phyloP scores from a whole-genome alignment of 2,329 filamentous ascomycete genomes.

The Xylariaceae sp. region DNA sequence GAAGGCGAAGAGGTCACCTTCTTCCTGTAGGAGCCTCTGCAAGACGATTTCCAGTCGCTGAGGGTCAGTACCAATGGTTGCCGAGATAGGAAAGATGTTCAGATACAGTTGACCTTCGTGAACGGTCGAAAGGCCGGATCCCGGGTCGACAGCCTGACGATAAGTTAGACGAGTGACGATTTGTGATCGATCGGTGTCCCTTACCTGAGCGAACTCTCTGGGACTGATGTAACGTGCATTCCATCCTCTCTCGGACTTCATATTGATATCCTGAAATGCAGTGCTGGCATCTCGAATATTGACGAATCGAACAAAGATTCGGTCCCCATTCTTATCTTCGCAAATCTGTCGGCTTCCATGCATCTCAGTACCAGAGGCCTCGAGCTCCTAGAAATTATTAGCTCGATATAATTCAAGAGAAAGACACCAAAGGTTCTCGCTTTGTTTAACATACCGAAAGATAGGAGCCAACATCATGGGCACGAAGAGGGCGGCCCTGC shows the following conservation, averaged over 20 bases:
- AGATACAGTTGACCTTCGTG: slow-evolving; percentile 53
- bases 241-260: slow-evolving; percentile 41
- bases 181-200: background rate
- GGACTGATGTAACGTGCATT: slow-evolving; percentile 39
- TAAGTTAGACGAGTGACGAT: slow-evolving; percentile 5
- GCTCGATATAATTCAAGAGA: too few species aligned
- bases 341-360: slow-evolving; percentile 36
- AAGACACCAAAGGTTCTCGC: background rate
- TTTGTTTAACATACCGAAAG: slow-evolving; percentile 37
- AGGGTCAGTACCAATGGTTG: slow-evolving; percentile 15
- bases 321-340: slow-evolving; percentile 30
- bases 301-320: slow-evolving; percentile 50
- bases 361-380: slow-evolving; percentile 30
- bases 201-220: slow-evolving; percentile 39
- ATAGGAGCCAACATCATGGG: slow-evolving; percentile 38
- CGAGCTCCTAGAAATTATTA: slow-evolving; percentile 35
- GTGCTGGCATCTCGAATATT: slow-evolving; percentile 56
- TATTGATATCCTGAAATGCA: slow-evolving; percentile 41
- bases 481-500: slow-evolving; percentile 24
- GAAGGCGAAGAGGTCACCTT: slow-evolving; percentile 51
- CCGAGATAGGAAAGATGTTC: slow-evolving; percentile 36
- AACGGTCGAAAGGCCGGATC: slow-evolving; percentile 31
- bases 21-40: slow-evolving; percentile 36
- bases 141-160: slow-evolving; percentile 27
- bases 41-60: slow-evolving; percentile 35